Base-by-base conservation (phyloP, 23 red algal genomes). In the Gracilaria gracilis region DNA sequence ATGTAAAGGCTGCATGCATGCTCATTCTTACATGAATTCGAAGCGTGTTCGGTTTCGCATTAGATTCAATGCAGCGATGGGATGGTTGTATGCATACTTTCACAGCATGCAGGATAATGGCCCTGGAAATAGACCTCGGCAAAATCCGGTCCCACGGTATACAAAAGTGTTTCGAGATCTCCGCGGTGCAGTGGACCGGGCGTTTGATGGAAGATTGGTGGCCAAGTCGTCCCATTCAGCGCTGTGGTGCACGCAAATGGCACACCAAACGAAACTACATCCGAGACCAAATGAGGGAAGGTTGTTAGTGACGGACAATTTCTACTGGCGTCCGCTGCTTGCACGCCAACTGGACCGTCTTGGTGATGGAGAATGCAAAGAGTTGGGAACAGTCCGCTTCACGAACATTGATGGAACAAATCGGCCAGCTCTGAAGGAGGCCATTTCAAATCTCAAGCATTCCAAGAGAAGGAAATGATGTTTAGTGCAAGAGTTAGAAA, bases 1-100 rank as follows among this genome's bases (percentile, higher is more conserved):
- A 38, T 79, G 75, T 57, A 79, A 79, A 57, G 75, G 75, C 12
- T 4, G 75, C 4, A 40, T 32, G 2, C 16, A 4, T 25, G 75
- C 75, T 15, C 33, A 37, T 7, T 29, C 46, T 51, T 79, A 79
- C 20, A 79, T 79, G 75, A 79, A 49, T 4, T 38, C 31, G 13
- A 46, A 79, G 25, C 35, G 7, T 5, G 50, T 79, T 46, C 25
- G 16, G 5, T 79, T 79, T 28, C 36, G 50, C 37, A 79, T 79
- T 21, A 14, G 32, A 4, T 50, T 79, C 15, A 51, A 79, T 21
- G 75, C 38, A 23, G 25, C 27, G 4, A 17, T 17, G 4, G 34
- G 67, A n/a, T 74, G 67, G 34, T 12, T 21, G 24, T 4, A 40
- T 25, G 67, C 36, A 13, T 38, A 23, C 29, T 46, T 74, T 1